Evolutionary conservation across 805 yeast species (phyloP).

Genomic region (Metschnikowia similis): DNA sequence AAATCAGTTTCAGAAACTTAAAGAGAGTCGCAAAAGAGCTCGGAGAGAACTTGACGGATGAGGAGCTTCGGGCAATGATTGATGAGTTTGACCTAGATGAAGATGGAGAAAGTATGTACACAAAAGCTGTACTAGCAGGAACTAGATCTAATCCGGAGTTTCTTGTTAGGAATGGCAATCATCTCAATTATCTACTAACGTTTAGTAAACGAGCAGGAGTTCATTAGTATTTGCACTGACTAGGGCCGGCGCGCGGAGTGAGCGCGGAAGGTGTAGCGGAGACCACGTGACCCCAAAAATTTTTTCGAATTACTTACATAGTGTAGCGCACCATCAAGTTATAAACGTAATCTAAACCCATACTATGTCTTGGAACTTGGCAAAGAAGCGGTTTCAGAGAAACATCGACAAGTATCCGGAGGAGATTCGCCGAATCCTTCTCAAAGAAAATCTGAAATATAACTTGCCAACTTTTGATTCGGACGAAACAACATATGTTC

Average conservation of each 20-base stretch:
- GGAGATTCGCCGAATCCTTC: constrained; percentile 25
- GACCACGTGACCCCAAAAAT: constrained; percentile 12
- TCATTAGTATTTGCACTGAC: constrained; percentile 83
- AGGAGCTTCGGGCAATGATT: constrained; percentile 93
- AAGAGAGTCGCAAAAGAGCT: constrained; percentile 88
- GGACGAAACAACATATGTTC: constrained; percentile 10
- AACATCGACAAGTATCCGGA: constrained; percentile 32
- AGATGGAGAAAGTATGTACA: constrained; percentile 76
- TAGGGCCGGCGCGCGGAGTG: constrained; percentile 8
- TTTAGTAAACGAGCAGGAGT: constrained; percentile 76
- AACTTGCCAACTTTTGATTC: constrained; percentile 35
- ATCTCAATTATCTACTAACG: constrained; percentile 23
- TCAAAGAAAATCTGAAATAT: constrained; percentile 20
- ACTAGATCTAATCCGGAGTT: no score
- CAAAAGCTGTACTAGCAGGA: not conserved
- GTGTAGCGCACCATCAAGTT: not conserved
- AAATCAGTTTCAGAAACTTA: constrained; percentile 71
- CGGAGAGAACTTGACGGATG: constrained; percentile 89
- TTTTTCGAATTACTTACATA: constrained; percentile 1
- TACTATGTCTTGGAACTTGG: constrained; percentile 32
- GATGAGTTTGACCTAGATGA: constrained; percentile 95
- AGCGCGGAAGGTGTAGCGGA: constrained; percentile 1
- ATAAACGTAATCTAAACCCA: constrained; percentile 6
- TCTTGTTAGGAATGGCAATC: not conserved
- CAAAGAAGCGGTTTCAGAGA: constrained; percentile 33